Percentiles rank a stretch among this genome's conserved stretches.
These are phyloP conservation scores for Escovopsis sp. DNA, from an alignment of 2,329 filamentous ascomycete species.

Conservation along the genomic window DNA sequence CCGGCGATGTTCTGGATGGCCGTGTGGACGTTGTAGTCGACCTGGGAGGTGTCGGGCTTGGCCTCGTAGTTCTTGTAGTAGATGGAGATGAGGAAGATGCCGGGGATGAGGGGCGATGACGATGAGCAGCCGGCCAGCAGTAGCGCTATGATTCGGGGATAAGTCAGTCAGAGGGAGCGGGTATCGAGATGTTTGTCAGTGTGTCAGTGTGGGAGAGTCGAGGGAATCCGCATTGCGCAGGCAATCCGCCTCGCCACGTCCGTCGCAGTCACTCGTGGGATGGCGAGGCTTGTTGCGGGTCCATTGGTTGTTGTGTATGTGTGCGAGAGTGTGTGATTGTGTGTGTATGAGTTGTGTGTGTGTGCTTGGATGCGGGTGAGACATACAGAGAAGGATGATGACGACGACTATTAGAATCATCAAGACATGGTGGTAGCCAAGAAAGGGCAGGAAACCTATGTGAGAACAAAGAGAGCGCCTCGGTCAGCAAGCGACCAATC, in stretches of 20 bases:
- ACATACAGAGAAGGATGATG: constrained; percentile 88
- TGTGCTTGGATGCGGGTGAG: not conserved
- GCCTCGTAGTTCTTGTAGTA: constrained; percentile 86
- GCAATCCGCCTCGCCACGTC: too few species aligned
- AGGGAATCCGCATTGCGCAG: too few species aligned
- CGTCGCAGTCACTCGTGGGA: too few species aligned
- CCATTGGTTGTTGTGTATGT: too few species aligned
- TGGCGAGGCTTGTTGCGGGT: not conserved
- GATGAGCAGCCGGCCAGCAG: constrained; percentile 92
- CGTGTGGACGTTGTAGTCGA: constrained; percentile 72
- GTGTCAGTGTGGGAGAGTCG: too few species aligned
- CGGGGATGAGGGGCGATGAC: constrained; percentile 83
- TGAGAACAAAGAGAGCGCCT: too few species aligned
- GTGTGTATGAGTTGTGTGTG: too few species aligned
- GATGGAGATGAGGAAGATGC: constrained; percentile 94
- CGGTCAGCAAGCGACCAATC: constrained; percentile 9
- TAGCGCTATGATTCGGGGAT: too few species aligned
- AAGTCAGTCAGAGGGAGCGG: too few species aligned
- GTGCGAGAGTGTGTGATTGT: too few species aligned
- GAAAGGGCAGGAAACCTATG: constrained; percentile 49
- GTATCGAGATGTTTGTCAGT: constrained; percentile 1
- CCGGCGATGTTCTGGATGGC: constrained; percentile 86
- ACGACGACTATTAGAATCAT: constrained; percentile 93
- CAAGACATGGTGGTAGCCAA: constrained; percentile 70
- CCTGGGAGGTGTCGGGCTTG: constrained; percentile 69